Percentiles rank a stretch among this genome's conserved stretches.
Conservation (phyloP, 768 basidiomycete species). For the Naganishia friedmannii region DNA sequence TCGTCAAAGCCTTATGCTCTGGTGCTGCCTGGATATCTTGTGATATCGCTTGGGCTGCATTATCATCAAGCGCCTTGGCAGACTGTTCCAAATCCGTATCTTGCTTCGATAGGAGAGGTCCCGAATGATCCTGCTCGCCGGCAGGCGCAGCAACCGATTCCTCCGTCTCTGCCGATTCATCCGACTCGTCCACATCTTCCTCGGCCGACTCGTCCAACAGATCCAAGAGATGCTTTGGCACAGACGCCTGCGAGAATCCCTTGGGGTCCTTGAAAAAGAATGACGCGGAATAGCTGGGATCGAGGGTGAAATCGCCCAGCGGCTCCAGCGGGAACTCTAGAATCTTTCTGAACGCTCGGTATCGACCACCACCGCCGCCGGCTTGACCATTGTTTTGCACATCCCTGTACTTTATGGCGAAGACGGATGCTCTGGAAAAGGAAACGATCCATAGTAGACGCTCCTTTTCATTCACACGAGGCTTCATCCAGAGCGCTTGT, state of each 20-base stretch:
- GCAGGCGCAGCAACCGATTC: no score
- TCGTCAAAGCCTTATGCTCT: not conserved
- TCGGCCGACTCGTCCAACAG: conserved; percentile 3
- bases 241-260: conserved; percentile 26
- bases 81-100: not conserved
- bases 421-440: conserved; percentile 19
- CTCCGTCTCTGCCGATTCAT: not conserved
- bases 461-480: conserved; percentile 5
- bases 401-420: conserved; percentile 17
- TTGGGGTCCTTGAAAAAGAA: conserved; percentile 27
- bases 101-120: not conserved
- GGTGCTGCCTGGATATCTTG: not conserved
- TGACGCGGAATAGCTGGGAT: not conserved
- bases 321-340: conserved; percentile 25
- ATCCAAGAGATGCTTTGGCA: not conserved
- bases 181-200: conserved; percentile 12
- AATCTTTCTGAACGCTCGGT: conserved; percentile 13
- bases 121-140: not conserved
- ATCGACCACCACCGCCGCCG: no score
- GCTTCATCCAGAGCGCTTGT: conserved; percentile 15
- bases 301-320: conserved; percentile 23
- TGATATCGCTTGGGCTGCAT: conserved; percentile 5
- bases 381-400: not conserved
- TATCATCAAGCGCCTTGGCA: not conserved
- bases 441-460: conserved; percentile 21